These are phyloP conservation scores for Gypsophila paniculata DNA, from an alignment of 179 eudicot genomes.

Conservation along the genomic window DNA sequence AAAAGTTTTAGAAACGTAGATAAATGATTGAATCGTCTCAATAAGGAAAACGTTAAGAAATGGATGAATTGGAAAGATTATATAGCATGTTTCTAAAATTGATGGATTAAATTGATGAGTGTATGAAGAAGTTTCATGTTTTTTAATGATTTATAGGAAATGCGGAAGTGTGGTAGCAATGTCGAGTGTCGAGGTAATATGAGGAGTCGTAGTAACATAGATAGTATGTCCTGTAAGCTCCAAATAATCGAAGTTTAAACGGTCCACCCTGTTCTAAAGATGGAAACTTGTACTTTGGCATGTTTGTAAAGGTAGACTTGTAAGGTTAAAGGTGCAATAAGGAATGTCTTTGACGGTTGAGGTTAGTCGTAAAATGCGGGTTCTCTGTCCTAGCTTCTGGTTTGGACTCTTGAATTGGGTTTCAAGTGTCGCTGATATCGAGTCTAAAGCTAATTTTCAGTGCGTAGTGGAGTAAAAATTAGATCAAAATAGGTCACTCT, in stretches of 20 bases:
- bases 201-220: no score
- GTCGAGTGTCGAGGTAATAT: no score
- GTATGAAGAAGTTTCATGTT: not conserved
- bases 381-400: not conserved
- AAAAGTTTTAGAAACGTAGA: no score
- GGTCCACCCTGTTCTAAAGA: not conserved
- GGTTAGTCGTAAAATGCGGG: not conserved
- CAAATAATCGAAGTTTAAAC: not conserved
- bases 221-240: not conserved
- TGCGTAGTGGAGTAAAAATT: not conserved
- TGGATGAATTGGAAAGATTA: not conserved
- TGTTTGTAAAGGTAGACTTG: not conserved
- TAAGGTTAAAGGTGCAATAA: not conserved
- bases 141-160: no score
- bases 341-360: no score
- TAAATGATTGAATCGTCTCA: no score
- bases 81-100: not conserved
- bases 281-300: not conserved
- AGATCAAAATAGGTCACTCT: conserved; percentile 5
- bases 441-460: not conserved
- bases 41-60: no score
- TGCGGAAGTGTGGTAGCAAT: no score
- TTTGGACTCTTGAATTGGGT: not conserved
- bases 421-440: not conserved
- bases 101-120: not conserved